Percentiles rank a stretch among this genome's conserved stretches.
These are phyloP conservation scores for Chaetomium sp. DNA, from an alignment of 2,329 filamentous ascomycete species.

Conservation along the genomic window DNA sequence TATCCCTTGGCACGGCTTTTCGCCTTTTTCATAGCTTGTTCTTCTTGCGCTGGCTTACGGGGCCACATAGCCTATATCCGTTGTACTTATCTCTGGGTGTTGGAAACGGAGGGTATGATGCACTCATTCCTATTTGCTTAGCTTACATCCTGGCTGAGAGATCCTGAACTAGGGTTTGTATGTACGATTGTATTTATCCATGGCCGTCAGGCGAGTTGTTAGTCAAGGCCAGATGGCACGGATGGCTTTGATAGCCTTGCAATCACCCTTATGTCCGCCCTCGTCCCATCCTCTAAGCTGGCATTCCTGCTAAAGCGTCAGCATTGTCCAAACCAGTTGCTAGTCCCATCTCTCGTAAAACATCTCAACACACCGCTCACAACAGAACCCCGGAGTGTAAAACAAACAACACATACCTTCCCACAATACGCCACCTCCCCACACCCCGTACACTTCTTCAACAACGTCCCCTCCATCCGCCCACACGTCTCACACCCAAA, in stretches of 20 bases:
- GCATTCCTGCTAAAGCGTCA: constrained; percentile 31
- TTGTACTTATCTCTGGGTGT: too few species aligned
- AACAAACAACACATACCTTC: constrained; percentile 32
- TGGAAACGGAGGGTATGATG: too few species aligned
- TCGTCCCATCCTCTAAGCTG: constrained; percentile 38
- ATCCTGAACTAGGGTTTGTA: too few species aligned
- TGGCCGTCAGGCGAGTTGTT: neutral
- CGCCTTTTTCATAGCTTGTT: too few species aligned
- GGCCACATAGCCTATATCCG: too few species aligned
- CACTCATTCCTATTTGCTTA: too few species aligned
- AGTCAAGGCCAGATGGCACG: constrained; percentile 30
- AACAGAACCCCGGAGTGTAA: too few species aligned
- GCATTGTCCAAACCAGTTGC: neutral
- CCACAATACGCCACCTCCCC: constrained; percentile 39
- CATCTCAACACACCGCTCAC: too few species aligned
- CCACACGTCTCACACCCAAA: constrained; percentile 26
- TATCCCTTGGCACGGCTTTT: too few species aligned
- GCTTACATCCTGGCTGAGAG: too few species aligned
- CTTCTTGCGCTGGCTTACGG: too few species aligned
- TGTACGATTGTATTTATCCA: too few species aligned
- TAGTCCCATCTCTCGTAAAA: neutral
- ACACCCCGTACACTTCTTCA: constrained; percentile 38
- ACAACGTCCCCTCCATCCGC: neutral
- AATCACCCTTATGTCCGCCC: constrained; percentile 38
- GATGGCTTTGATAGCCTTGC: constrained; percentile 37